Evolutionary conservation across 176 grass and related monocot genomes (phyloP).

Genomic region (Alopecurus myosuroides): DNA sequence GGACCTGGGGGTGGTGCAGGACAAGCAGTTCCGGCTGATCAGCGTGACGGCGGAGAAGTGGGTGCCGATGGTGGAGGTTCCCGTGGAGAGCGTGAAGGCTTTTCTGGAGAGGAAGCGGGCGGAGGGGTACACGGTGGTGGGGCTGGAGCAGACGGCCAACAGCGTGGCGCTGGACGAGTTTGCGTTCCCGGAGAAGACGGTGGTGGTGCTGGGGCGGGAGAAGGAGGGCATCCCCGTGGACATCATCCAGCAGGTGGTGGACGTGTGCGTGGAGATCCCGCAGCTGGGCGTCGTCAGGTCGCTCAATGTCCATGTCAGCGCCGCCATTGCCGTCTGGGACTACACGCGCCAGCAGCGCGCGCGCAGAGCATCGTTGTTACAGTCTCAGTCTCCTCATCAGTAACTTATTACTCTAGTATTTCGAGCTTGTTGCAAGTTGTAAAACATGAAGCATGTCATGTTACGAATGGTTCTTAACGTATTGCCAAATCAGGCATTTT

Average conservation of each 20-base stretch:
- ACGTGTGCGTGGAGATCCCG: constrained; percentile 88
- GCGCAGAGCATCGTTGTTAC: neutral
- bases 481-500: too few species aligned
- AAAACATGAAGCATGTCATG: too few species aligned
- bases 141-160: constrained; percentile 89
- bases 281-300: constrained; percentile 87
- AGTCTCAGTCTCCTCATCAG: neutral
- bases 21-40: constrained; percentile 96
- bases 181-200: constrained; percentile 67
- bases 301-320: constrained; percentile 91
- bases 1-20: constrained; percentile 62
- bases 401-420: neutral
- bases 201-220: constrained; percentile 59
- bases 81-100: constrained; percentile 46
- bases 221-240: constrained; percentile 95
- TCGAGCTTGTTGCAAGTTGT: too few species aligned
- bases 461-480: too few species aligned
- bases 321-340: constrained; percentile 88
- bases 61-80: constrained; percentile 78
- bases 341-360: constrained; percentile 63
- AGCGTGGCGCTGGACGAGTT: constrained; percentile 69
- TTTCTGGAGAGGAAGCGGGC: constrained; percentile 68
- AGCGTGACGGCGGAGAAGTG: constrained; percentile 96
- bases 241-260: constrained; percentile 70
- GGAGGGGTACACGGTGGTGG: constrained; percentile 68